Evolutionary conservation across 1,139 yeast genomes (phyloP), one percentile per base, ranked within the genome.

Genomic region (Pichia norvegensis): DNA sequence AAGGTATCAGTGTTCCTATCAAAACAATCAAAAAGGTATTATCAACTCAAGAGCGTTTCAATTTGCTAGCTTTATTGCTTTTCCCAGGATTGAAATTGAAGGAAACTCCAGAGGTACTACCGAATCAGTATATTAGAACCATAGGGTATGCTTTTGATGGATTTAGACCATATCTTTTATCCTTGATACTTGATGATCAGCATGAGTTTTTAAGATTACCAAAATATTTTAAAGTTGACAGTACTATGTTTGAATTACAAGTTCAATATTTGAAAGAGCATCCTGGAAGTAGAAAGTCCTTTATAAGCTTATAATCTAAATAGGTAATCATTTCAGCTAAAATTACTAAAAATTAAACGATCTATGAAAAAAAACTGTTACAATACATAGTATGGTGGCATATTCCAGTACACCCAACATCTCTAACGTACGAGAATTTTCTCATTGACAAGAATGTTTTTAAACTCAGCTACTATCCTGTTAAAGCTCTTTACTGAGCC

Each of bases 401-500:
- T 11, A 10, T 27, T 27, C 31, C 14, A 27, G 31, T 5, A 27
- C n/a, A 27, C 31, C 27, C n/a, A n/a, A n/a, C n/a, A n/a, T n/a
- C n/a, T n/a, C 40, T 27, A 47, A 36, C 40, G 43, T 19, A 53
- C 62, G 23, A 60, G 49, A 27, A 63, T 57, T 36, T 56, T 67
- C 55, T 73, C 76, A 53, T 69, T 67, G 35, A 63, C 62, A 47
- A 73, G 56, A 41, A 73, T 70, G 50, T 68, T 68, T 52, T 68
- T 70, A 46, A 73, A 63, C 54, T 80, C 82, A 29, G 67, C 67
- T 17, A 72, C 69, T 53, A 83, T 67, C 57, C 76, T 78, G 41
- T 64, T 69, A 61, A 82, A 79, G 19, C 84, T 78, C 61, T 75
- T 79, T n/a, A 71, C 67, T n/a, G 84, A 77, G n/a, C 92, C 92